Conservation (phyloP, 2,329 filamentous ascomycete species). For the Fusarium chaquense region DNA sequence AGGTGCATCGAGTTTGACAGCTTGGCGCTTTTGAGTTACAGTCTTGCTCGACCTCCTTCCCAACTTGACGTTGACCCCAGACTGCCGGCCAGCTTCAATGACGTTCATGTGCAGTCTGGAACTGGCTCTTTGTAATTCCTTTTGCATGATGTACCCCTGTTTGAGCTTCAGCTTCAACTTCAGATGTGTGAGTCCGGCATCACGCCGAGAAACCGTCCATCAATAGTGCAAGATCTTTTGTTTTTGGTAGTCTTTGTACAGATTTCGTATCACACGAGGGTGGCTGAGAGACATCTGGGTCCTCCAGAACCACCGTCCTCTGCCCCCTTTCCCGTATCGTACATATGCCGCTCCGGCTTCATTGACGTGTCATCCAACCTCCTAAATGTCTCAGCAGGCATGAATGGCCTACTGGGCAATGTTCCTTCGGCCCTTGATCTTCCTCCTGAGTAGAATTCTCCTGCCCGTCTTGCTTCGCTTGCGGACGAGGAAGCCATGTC, state of each 20-base stretch:
- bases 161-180: slow-evolving; percentile 17
- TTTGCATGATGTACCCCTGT: slow-evolving; percentile 9
- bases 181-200: slow-evolving; percentile 18
- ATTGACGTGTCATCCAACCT: slow-evolving; percentile 12
- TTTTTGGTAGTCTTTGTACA: slow-evolving; percentile 42
- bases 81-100: neutral
- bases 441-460: slow-evolving; percentile 65
- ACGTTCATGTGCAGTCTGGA: slow-evolving; percentile 5
- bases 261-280: slow-evolving; percentile 35
- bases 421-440: slow-evolving; percentile 63
- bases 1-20: slow-evolving; percentile 13
- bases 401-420: slow-evolving; percentile 40
- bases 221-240: slow-evolving; percentile 14
- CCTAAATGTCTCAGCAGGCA: neutral
- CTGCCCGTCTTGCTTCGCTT: slow-evolving; percentile 63
- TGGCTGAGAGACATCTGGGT: slow-evolving; percentile 4
- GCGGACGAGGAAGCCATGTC: slow-evolving; percentile 68
- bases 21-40: neutral
- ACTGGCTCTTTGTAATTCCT: slow-evolving; percentile 10
- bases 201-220: slow-evolving; percentile 6
- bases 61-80: slow-evolving; percentile 18
- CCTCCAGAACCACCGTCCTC: slow-evolving; percentile 21
- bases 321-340: slow-evolving; percentile 38
- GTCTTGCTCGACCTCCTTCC: slow-evolving; percentile 7
- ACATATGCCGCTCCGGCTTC: slow-evolving; percentile 31